Base-by-base conservation (phyloP, 2,329 filamentous ascomycete species). In the Fusarium mundagurra region DNA sequence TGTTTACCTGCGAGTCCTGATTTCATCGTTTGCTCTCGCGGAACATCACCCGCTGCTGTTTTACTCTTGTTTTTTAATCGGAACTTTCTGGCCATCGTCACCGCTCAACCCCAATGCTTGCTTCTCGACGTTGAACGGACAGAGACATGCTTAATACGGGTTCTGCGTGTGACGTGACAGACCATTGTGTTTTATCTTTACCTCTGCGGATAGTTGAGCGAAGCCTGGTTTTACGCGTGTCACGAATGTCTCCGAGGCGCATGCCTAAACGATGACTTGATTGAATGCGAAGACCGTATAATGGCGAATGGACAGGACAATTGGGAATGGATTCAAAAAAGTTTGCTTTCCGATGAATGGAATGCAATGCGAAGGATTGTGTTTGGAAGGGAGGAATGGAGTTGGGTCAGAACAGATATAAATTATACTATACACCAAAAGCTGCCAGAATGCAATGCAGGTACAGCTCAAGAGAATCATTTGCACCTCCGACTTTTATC, bases 361-460 rank as follows among this genome's bases (percentile, higher is more conserved):
- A 74, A 77, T 61, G 75, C 67, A 75, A 67, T 64, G 74, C 31
- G 66, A 39, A 11, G 62, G 45, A 60, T 51, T 61, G 55, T 75
- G 45, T 31, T 67, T 50, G 63, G 33, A 59, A 68, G 69, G 51
- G 65, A 59, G 69, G 68, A 68, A 65, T 59, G 69, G 66, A 69
- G 67, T 69, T 54, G 57, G 51, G 64, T 38, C 45, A 59, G 57
- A 66, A 69, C 60, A 64, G 73, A 78, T 78, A 77, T 74, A 77
- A 50, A 76, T 58, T 77, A 78, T 74, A 78, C 75, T 75, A 78
- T 77, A 78, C 70, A 78, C 68, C 61, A 71, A 63, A 64, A 68
- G 69, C 76, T 67, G 67, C 69, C 76, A 78, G 76, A 78, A 78
- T 78, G 76, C 76, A 48, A 78, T 69, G 68, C 63, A 61, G 72